Percentiles rank a stretch among this genome's conserved stretches.
Conservation (phyloP, 805 yeast genomes). For the Schwanniomyces sp. region DNA sequence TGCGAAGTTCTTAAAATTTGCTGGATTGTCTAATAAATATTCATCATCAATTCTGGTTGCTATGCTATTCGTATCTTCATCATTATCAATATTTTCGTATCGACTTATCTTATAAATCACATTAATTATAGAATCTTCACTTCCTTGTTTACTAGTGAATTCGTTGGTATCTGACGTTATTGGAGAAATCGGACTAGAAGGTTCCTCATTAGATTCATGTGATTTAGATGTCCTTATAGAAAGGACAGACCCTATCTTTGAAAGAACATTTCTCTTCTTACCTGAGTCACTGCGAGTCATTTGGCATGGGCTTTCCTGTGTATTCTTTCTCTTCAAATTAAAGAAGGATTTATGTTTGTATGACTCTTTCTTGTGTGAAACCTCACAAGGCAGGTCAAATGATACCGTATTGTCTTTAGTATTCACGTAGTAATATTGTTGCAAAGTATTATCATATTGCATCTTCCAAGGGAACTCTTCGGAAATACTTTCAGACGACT, state of each 20-base stretch:
- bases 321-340: conserved; percentile 1
- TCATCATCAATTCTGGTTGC: conserved; percentile 26
- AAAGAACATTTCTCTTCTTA: conserved; percentile 3
- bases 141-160: neutral
- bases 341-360: neutral
- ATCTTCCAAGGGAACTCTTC: conserved; percentile 14
- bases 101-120: neutral
- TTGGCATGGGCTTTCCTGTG: neutral
- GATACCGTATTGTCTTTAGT: conserved; percentile 30
- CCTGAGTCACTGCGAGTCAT: neutral
- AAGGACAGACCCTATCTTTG: conserved; percentile 11
- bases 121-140: neutral
- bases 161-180: neutral
- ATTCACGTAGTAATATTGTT: conserved; percentile 43
- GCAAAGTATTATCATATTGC: conserved; percentile 35
- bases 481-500: neutral
- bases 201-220: neutral
- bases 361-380: conserved; percentile 9
- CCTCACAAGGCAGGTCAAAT: conserved; percentile 49
- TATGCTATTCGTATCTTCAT: neutral
- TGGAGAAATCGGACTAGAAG: neutral
- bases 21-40: conserved; percentile 21
- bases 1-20: conserved; percentile 21
- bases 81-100: neutral
- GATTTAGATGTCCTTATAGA: conserved; percentile 6